Evolutionary conservation across 2,329 filamentous ascomycete species (phyloP).

Genomic region (Biscogniauxia marginata): DNA sequence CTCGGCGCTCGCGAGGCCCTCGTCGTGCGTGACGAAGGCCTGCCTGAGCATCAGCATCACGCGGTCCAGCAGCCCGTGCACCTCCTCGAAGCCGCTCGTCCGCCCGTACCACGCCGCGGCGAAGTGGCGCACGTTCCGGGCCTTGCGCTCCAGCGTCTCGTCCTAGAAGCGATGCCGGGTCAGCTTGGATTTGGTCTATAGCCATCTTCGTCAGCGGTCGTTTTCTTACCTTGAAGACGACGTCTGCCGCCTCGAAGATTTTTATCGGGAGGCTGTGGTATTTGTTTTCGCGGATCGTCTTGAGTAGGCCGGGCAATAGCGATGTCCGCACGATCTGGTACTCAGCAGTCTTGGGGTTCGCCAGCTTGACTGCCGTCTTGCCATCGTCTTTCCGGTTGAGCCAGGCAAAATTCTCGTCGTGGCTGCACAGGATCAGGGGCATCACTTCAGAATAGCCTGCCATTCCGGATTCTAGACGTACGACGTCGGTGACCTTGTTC

Average conservation of each 20-base stretch:
- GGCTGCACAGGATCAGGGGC: conserved; percentile 92
- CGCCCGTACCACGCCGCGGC: conserved; percentile 96
- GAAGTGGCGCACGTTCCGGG: conserved; percentile 90
- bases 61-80: conserved; percentile 91
- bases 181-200: not conserved
- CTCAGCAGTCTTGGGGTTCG: conserved; percentile 76
- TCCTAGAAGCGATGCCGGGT: conserved; percentile 47
- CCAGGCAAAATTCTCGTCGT: conserved; percentile 97
- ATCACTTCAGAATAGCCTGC: conserved; percentile 96
- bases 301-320: conserved; percentile 71
- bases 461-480: conserved; percentile 86
- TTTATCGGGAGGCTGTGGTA: conserved; percentile 72
- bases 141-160: conserved; percentile 74
- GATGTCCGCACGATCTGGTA: conserved; percentile 79
- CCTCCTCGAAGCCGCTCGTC: conserved; percentile 89
- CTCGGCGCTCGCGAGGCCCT: conserved; percentile 55
- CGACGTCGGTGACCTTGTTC: conserved; percentile 93
- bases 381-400: conserved; percentile 77
- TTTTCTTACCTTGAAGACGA: conserved; percentile 68
- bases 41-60: conserved; percentile 89
- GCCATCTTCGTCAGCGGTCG: not conserved
- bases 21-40: conserved; percentile 74
- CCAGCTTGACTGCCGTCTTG: conserved; percentile 66
- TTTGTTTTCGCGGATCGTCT: conserved; percentile 78
- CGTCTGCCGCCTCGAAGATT: conserved; percentile 76